Percentiles rank a stretch among this genome's conserved stretches.
Evolutionary conservation across 2,329 filamentous ascomycete genomes (phyloP).

Genomic region (Albifimbria verrucaria): DNA sequence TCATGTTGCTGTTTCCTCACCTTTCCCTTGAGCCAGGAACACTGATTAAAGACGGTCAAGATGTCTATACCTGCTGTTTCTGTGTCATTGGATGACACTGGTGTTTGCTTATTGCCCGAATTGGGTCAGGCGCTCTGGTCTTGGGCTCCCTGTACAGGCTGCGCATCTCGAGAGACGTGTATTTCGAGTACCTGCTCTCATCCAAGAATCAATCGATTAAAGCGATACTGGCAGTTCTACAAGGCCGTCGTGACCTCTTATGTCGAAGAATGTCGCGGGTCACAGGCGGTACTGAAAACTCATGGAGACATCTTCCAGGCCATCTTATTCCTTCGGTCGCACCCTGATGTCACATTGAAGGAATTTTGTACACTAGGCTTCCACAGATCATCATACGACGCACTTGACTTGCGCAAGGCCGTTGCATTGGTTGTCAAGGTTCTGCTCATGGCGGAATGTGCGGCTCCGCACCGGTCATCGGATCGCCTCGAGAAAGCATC

Average conservation of each 20-base stretch:
- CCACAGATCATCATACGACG: background rate
- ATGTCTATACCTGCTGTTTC: background rate
- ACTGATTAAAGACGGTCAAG: background rate
- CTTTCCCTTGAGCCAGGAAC: background rate
- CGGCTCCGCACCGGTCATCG: background rate
- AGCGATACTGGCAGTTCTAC: slow-evolving; percentile 5
- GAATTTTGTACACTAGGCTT: background rate
- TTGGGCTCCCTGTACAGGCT: background rate
- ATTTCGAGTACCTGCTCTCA: background rate
- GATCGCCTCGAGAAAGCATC: background rate
- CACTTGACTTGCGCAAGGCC: background rate
- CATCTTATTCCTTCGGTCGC: background rate
- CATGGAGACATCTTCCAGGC: slow-evolving; percentile 2
- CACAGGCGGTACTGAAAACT: background rate
- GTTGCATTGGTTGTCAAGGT: background rate
- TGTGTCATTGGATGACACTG: background rate
- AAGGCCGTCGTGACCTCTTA: slow-evolving; percentile 2
- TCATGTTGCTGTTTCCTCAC: background rate
- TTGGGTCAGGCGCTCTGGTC: slow-evolving; percentile 1
- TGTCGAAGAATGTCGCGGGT: slow-evolving; percentile 1
- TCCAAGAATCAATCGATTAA: background rate
- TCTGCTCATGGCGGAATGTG: background rate
- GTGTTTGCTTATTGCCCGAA: background rate
- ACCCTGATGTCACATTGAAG: slow-evolving; percentile 5
- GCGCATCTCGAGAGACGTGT: background rate